Evolutionary conservation across 1,284 basidiomycete species (phyloP).

Genomic region (Naganishia albida): DNA sequence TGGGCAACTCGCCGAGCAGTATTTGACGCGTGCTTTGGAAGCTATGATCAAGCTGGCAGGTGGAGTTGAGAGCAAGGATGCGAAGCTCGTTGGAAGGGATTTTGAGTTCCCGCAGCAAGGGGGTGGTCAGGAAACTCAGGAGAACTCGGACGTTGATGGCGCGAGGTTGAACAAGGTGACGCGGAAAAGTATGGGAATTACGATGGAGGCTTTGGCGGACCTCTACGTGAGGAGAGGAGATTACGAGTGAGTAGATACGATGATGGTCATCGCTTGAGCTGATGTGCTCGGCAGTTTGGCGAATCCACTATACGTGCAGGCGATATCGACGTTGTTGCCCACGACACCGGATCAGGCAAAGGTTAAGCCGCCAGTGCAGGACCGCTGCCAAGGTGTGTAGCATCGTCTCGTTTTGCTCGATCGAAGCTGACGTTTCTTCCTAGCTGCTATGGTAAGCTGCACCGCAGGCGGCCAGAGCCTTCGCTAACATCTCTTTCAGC

Average conservation of each 20-base stretch:
- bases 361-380: constrained; percentile 38
- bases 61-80: background rate
- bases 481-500: constrained; percentile 31
- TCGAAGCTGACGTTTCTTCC: background rate
- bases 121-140: constrained; percentile 17
- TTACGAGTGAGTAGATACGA: constrained; percentile 37
- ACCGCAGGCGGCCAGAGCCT: background rate
- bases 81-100: constrained; percentile 36
- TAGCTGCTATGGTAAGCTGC: constrained; percentile 42
- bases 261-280: constrained; percentile 1
- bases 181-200: constrained; percentile 50
- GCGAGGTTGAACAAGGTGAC: constrained; percentile 44
- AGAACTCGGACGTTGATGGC: constrained; percentile 35
- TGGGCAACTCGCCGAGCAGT: constrained; percentile 37
- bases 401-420: background rate
- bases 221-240: constrained; percentile 49
- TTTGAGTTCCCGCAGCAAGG: constrained; percentile 45
- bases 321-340: constrained; percentile 48
- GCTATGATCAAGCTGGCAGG: constrained; percentile 39
- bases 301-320: constrained; percentile 50
- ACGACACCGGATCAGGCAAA: constrained; percentile 36
- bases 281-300: constrained; percentile 37
- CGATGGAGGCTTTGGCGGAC: constrained; percentile 53
- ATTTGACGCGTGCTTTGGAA: constrained; percentile 35
- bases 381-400: constrained; percentile 49